Base-by-base conservation (phyloP, 495 filamentous ascomycete species). In the Podospora tetraspora region DNA sequence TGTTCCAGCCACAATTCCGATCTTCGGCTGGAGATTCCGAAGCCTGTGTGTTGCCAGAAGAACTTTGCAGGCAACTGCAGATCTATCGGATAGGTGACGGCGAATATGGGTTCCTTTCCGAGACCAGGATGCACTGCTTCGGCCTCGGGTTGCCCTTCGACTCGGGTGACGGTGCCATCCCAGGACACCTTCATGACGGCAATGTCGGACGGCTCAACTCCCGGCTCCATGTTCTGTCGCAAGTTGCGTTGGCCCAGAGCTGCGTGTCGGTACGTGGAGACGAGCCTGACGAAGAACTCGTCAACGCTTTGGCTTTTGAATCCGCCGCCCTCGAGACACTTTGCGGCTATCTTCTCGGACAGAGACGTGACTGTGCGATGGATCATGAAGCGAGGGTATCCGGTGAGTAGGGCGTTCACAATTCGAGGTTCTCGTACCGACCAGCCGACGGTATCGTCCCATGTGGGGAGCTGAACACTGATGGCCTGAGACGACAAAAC, bases 11-110 rank as follows among this genome's bases (percentile, higher is more conserved):
- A 77, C 25, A 64, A 60, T 0, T 11, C 62, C 3, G 74, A 74
- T 21, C 72, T 62, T 1, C 75, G 61, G 13, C 74, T 76, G n/a
- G 75, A 77, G 16, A 76, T 76, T 11, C 74, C 75, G 8, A 69
- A 76, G 2, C 74, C 75, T 2, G 74, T 73, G 29, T 77, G 73
- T 24, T 77, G 75, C 74, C 70, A 76, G n/a, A 76, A 71, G 3
- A 67, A 23, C 16, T 70, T 72, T 19, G 72, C 72, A 19, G n/a
- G 13, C 1, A 34, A 2, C 7, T 59, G 62, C 6, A 69, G n/a
- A 8, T 71, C 59, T 0, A 16, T 32, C 3, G 73, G 73, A 25
- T 62, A 72, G 4, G 66, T 34, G 19, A 75, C 30, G 19, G 73
- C 25, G 58, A 63, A 68, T 27, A 76, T 59, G 56, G 64, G 59